A percentile compares a stretch with the other conserved stretches of the same genome.
Evolutionary conservation across 2,329 filamentous ascomycete genomes (phyloP).

Genomic region (Dactylonectria estremocensis): DNA sequence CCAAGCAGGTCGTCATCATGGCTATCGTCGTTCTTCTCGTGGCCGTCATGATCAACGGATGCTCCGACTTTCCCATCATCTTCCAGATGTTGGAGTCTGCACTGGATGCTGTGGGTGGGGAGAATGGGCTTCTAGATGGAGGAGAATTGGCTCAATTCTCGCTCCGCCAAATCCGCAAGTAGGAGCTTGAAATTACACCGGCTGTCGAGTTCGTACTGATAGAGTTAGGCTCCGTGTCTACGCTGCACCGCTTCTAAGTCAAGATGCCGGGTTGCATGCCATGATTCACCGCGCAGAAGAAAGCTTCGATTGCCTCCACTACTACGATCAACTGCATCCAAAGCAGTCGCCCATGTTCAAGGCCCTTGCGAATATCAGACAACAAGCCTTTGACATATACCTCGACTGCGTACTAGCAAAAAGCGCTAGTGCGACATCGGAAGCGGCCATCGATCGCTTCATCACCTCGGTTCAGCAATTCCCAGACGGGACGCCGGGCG

Average conservation of each 20-base stretch:
- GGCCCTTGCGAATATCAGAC: constrained; percentile 21
- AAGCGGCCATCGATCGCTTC: constrained; percentile 55
- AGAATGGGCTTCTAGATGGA: constrained; percentile 20
- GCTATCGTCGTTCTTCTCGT: constrained; percentile 43
- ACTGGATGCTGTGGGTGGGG: constrained; percentile 39
- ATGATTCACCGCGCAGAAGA: constrained; percentile 32
- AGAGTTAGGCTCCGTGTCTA: constrained; percentile 40
- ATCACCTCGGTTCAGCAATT: constrained; percentile 41
- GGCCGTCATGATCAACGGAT: constrained; percentile 46
- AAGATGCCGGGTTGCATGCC: constrained; percentile 36
- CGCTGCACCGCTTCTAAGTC: constrained; percentile 40
- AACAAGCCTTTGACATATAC: constrained; percentile 37
- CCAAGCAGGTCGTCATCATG: constrained; percentile 37
- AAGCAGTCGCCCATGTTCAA: constrained; percentile 23
- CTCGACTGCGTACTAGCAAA: constrained; percentile 25
- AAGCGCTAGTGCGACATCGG: constrained; percentile 74
- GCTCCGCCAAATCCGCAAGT: constrained; percentile 42
- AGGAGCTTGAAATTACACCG: not conserved
- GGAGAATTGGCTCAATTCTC: constrained; percentile 36
- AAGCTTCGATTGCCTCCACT: constrained; percentile 67
- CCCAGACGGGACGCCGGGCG: constrained; percentile 34
- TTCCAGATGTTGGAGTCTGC: constrained; percentile 46
- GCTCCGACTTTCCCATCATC: constrained; percentile 45
- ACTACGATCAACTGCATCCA: constrained; percentile 51
- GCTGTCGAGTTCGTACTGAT: constrained; percentile 58